A percentile compares a stretch with the other conserved stretches of the same genome.
phyloP scores from a whole-genome alignment of 148 eudicot species.

The Mesembryanthemum crystallinum region DNA sequence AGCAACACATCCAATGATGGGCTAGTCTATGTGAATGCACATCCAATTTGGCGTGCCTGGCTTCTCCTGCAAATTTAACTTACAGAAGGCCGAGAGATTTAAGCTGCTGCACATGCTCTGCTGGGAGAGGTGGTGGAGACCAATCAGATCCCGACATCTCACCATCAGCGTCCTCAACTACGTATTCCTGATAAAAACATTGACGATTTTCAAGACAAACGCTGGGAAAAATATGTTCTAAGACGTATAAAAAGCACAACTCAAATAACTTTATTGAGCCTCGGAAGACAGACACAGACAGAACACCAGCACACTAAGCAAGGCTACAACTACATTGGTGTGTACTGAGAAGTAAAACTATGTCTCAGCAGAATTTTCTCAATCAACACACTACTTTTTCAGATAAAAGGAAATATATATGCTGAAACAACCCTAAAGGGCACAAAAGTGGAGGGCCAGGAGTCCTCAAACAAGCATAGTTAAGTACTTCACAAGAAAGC shows the following conservation, averaged over 20 bases:
- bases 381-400: not conserved
- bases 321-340: not conserved
- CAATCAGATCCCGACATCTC: constrained; percentile 66
- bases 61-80: constrained; percentile 10
- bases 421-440: not conserved
- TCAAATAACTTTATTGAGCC: no score
- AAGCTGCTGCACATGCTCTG: constrained; percentile 84
- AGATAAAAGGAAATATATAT: not conserved
- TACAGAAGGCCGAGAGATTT: constrained; percentile 75
- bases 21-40: not conserved
- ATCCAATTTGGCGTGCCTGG: constrained; percentile 1
- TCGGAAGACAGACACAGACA: not conserved
- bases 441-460: not conserved
- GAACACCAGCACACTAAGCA: not conserved
- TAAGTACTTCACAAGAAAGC: not conserved
- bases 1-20: not conserved
- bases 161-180: constrained; percentile 84
- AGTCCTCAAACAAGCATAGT: not conserved
- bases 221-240: no score
- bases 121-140: constrained; percentile 82
- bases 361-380: not conserved
- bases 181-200: constrained; percentile 60
- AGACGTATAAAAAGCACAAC: not conserved
- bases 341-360: not conserved
- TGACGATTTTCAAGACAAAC: constrained; percentile 1